phyloP scores from a whole-genome alignment of 2,329 filamentous ascomycete genomes.

The Endothia cerciana region DNA sequence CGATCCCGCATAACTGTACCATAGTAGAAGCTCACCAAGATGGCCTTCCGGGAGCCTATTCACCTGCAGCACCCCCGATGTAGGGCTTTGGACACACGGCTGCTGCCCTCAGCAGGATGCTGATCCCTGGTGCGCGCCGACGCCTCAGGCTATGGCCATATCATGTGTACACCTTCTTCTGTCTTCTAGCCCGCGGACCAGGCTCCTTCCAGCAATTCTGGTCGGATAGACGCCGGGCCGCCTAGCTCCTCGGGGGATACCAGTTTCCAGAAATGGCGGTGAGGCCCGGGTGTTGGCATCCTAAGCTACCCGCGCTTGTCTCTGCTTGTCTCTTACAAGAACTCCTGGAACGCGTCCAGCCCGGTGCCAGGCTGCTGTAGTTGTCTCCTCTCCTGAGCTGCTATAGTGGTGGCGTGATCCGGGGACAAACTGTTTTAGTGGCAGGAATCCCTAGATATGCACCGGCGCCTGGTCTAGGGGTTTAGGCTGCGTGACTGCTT shows the following conservation, averaged over 20 bases:
- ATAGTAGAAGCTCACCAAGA: not conserved
- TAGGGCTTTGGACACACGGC: not conserved
- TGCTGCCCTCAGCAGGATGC: not conserved
- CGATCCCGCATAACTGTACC: not conserved
- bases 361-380: not conserved
- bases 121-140: not conserved
- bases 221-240: not conserved
- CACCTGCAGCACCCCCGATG: not conserved
- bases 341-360: not conserved
- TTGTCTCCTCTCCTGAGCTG: not conserved
- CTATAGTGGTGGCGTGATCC: slow-evolving; percentile 1
- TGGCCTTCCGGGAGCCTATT: not conserved
- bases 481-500: not conserved
- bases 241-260: not conserved
- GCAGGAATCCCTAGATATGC: not conserved
- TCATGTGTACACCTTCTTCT: not conserved
- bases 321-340: not conserved
- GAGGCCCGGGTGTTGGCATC: not conserved
- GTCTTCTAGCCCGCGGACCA: not conserved
- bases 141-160: not conserved
- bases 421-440: not conserved
- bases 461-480: not conserved
- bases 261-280: slow-evolving; percentile 6
- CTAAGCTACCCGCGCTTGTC: not conserved
- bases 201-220: not conserved